phyloP scores from a whole-genome alignment of 1,284 basidiomycete species.

The Limonomyces culmigenus region DNA sequence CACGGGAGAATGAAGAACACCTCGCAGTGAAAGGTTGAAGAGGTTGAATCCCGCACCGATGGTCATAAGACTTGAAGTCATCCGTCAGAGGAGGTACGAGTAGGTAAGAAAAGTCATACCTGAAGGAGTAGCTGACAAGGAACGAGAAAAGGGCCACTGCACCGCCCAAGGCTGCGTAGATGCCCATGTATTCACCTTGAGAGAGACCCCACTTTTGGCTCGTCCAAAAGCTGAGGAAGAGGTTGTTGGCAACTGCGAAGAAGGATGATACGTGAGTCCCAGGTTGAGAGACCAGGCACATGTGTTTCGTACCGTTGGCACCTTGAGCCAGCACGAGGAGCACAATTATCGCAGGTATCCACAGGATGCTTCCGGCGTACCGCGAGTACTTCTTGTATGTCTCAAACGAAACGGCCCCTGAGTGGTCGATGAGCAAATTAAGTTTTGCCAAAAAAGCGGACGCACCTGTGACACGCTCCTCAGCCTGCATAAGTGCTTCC shows the following conservation, averaged over 20 bases:
- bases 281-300: not conserved
- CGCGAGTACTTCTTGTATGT: not conserved
- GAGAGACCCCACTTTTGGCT: conserved; percentile 23
- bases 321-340: conserved; percentile 13
- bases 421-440: too few relatives aligned
- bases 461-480: conserved; percentile 18
- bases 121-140: conserved; percentile 31
- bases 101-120: too few relatives aligned
- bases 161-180: conserved; percentile 50
- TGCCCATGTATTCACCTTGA: conserved; percentile 47
- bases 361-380: conserved; percentile 18
- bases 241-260: conserved; percentile 17
- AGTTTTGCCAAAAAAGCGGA: too few relatives aligned
- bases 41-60: conserved; percentile 41
- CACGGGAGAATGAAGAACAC: conserved; percentile 49
- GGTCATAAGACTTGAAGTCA: too few relatives aligned
- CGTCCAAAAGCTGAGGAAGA: conserved; percentile 25
- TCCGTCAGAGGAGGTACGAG: too few relatives aligned
- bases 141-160: conserved; percentile 40
- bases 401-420: too few relatives aligned
- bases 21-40: conserved; percentile 36
- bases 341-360: conserved; percentile 22
- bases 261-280: conserved; percentile 1
- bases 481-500: conserved; percentile 18
- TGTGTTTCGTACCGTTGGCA: conserved; percentile 12